Percentiles rank a stretch among this genome's conserved stretches.
Evolutionary conservation across 805 yeast genomes (phyloP).

Genomic region (Ogataea angusta): DNA sequence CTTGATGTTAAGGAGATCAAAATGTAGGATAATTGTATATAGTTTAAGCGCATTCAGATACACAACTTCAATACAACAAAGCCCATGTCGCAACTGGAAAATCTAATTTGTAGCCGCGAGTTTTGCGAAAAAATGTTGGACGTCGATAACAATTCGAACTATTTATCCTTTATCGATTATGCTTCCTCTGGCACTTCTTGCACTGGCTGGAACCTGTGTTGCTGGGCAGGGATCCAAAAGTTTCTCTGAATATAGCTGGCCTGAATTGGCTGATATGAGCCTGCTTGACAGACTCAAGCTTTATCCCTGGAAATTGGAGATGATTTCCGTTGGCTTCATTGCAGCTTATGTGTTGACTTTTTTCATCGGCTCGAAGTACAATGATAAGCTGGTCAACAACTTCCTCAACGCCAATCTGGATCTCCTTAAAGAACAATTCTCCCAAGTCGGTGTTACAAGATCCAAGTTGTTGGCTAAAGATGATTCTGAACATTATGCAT

Average conservation of each 20-base stretch:
- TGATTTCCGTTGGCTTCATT: slow-evolving; percentile 50
- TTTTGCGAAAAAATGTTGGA: slow-evolving; percentile 6
- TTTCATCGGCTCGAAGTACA: slow-evolving; percentile 57
- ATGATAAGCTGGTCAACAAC: slow-evolving; percentile 50
- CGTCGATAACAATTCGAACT: slow-evolving; percentile 4
- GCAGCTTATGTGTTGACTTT: slow-evolving; percentile 47
- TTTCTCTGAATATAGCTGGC: slow-evolving; percentile 34
- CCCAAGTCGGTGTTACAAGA: slow-evolving; percentile 63
- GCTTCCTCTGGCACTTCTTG: slow-evolving; percentile 2
- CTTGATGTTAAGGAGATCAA: slow-evolving; percentile 75
- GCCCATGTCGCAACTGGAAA: neutral
- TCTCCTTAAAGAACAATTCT: slow-evolving; percentile 64
- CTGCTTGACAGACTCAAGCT: slow-evolving; percentile 52
- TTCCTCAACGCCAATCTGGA: slow-evolving; percentile 47
- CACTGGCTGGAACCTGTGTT: slow-evolving; percentile 6
- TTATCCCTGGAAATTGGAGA: slow-evolving; percentile 80
- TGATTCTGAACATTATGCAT: slow-evolving; percentile 54
- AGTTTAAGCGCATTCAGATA: slow-evolving; percentile 1
- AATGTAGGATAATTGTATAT: slow-evolving; percentile 5
- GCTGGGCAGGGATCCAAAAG: slow-evolving; percentile 10
- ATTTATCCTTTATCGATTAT: slow-evolving; percentile 1
- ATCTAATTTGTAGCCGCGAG: slow-evolving; percentile 1
- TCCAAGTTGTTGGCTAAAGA: slow-evolving; percentile 54
- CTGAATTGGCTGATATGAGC: slow-evolving; percentile 58
- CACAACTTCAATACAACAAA: neutral